phyloP scores from a whole-genome alignment of 768 basidiomycete genomes.

The Serpula lacrymans region DNA sequence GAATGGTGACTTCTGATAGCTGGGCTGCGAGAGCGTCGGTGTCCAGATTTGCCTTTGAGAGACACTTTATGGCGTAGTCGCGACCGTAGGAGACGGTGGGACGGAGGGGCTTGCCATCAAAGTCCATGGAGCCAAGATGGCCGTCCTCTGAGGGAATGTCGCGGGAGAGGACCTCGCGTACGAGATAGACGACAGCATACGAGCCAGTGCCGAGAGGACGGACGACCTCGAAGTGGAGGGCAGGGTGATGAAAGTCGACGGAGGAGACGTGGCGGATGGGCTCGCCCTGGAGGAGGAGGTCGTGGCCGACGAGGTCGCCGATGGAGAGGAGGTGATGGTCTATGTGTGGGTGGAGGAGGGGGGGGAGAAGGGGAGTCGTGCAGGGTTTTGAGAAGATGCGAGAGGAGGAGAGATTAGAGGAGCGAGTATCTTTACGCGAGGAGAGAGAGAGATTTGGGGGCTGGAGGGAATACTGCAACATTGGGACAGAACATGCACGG shows the following conservation, averaged over 20 bases:
- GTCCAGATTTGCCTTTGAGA: constrained; percentile 92
- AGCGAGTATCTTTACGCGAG: too few relatives aligned
- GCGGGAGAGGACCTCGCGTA: constrained; percentile 60
- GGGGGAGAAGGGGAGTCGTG: constrained; percentile 13
- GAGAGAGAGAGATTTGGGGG: too few relatives aligned
- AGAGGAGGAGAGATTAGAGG: too few relatives aligned
- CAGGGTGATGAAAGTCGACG: constrained; percentile 35
- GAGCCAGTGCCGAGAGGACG: constrained; percentile 83
- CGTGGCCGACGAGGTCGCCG: constrained; percentile 74
- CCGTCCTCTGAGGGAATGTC: constrained; percentile 46
- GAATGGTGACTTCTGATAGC: constrained; percentile 91
- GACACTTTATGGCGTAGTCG: constrained; percentile 93
- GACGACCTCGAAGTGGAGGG: constrained; percentile 78
- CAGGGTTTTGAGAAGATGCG: constrained; percentile 34
- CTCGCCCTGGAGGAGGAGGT: constrained; percentile 64
- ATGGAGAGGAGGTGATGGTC: constrained; percentile 65
- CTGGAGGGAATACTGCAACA: too few relatives aligned
- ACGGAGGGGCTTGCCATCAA: constrained; percentile 38
- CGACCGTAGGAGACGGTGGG: constrained; percentile 57
- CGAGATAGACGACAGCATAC: constrained; percentile 93
- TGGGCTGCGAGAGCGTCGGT: constrained; percentile 85
- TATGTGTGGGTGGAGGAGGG: constrained; percentile 39
- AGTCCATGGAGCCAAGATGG: constrained; percentile 52
- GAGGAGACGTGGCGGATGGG: constrained; percentile 53
- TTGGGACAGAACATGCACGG: too few relatives aligned